These are phyloP conservation scores for Talaromyces sp. DNA, from an alignment of 2,329 filamentous ascomycete species.

Conservation along the genomic window DNA sequence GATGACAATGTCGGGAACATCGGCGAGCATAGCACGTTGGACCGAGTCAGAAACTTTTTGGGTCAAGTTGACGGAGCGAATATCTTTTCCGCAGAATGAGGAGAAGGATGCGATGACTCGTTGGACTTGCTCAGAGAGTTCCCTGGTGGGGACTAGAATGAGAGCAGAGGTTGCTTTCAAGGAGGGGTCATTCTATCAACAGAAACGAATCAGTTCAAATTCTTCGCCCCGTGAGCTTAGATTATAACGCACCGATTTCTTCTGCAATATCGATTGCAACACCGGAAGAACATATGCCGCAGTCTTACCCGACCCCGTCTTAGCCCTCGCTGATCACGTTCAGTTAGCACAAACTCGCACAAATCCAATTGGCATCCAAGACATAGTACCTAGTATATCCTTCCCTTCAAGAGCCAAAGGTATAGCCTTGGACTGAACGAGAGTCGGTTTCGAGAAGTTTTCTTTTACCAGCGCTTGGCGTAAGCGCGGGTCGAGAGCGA, in stretches of 20 bases:
- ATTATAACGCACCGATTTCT: constrained; percentile 58
- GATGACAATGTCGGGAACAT: constrained; percentile 82
- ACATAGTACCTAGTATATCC: constrained; percentile 65
- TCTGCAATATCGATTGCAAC: constrained; percentile 77
- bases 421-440: constrained; percentile 82
- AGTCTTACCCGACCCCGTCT: constrained; percentile 95
- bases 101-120: constrained; percentile 74
- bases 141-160: constrained; percentile 88
- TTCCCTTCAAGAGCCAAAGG: constrained; percentile 82
- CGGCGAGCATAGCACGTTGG: constrained; percentile 78
- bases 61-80: constrained; percentile 80
- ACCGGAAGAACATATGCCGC: constrained; percentile 91
- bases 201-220: neutral
- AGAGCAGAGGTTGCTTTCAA: constrained; percentile 64
- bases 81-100: constrained; percentile 77
- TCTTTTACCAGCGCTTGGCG: constrained; percentile 82
- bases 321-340: constrained; percentile 65
- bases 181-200: constrained; percentile 33
- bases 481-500: constrained; percentile 79
- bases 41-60: constrained; percentile 88
- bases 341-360: constrained; percentile 20
- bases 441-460: constrained; percentile 81
- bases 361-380: too few species aligned
- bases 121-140: constrained; percentile 87
- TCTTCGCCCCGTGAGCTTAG: neutral